phyloP scores from a whole-genome alignment of 352 stramenopile genomes.

The Pythium oligandrum region DNA sequence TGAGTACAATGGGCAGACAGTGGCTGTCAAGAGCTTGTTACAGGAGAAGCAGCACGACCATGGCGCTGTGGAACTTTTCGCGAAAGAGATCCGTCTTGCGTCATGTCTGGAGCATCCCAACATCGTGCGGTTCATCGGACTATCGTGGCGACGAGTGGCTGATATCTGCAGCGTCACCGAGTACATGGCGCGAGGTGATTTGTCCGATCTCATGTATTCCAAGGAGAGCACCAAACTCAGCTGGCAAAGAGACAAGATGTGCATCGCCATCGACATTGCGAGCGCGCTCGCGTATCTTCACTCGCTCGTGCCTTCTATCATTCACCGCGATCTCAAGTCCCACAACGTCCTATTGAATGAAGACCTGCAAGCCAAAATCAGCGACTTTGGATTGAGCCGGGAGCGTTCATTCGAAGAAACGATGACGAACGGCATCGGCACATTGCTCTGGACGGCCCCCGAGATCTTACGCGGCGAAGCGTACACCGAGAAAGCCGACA shows the following conservation, averaged over 20 bases:
- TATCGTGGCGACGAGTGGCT: conserved; percentile 45
- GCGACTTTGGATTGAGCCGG: conserved; percentile 52
- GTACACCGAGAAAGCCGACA: conserved; percentile 55
- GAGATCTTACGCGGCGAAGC: conserved; percentile 47
- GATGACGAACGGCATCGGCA: conserved; percentile 63
- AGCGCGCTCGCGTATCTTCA: conserved; percentile 66
- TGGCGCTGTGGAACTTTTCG: conserved; percentile 37
- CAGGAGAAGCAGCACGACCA: conserved; percentile 38
- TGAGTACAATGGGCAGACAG: conserved; percentile 26
- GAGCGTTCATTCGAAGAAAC: conserved; percentile 51
- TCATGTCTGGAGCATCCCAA: conserved; percentile 50
- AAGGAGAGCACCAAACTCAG: conserved; percentile 28
- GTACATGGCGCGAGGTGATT: conserved; percentile 53
- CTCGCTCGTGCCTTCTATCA: conserved; percentile 40
- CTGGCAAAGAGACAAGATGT: conserved; percentile 49
- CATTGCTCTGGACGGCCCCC: conserved; percentile 54
- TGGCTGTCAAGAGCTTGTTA: conserved; percentile 64
- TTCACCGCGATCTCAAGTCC: conserved; percentile 69
- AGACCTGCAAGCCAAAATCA: conserved; percentile 46
- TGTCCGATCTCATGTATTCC: conserved; percentile 39
- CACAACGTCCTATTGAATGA: conserved; percentile 52
- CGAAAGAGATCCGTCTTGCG: conserved; percentile 45
- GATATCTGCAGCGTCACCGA: conserved; percentile 61
- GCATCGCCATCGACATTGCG: conserved; percentile 52
- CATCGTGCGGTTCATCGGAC: conserved; percentile 61